phyloP scores from a whole-genome alignment of 148 eudicot species.

The Salicornia ramosissima region DNA sequence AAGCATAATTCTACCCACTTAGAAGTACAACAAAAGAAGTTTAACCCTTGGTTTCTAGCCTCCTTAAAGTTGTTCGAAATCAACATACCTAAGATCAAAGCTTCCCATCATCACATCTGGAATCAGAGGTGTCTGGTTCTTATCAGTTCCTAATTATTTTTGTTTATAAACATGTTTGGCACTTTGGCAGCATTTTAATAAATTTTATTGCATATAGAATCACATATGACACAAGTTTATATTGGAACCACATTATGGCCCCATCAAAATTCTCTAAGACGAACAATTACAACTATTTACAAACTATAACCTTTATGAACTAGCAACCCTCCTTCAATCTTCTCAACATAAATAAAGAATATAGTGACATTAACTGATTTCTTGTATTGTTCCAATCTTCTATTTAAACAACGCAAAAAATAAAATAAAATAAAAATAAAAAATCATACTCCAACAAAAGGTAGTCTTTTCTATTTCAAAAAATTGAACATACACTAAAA shows the following conservation, averaged over 20 bases:
- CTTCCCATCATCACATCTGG: background rate
- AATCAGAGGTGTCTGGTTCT: too few species aligned
- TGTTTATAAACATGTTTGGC: too few species aligned
- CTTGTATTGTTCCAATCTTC: background rate
- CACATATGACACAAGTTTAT: background rate
- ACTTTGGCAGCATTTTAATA: too few species aligned
- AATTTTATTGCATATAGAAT: background rate
- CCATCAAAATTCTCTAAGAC: background rate
- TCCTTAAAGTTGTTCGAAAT: background rate
- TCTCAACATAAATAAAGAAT: background rate
- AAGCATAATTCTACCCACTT: background rate
- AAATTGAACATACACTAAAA: too few species aligned
- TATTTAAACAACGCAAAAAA: background rate
- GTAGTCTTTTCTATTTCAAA: background rate
- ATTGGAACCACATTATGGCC: background rate
- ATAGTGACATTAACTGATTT: background rate
- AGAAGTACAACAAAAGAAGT: background rate
- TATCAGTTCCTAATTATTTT: too few species aligned
- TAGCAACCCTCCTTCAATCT: background rate
- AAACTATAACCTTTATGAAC: background rate
- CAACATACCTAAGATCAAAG: background rate
- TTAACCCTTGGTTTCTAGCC: background rate
- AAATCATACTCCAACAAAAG: conserved; percentile 1
- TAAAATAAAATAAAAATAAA: too few species aligned
- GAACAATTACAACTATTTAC: background rate